Evolutionary conservation across 2,329 filamentous ascomycete genomes (phyloP).

Genomic region (Fusarium denticulatum): DNA sequence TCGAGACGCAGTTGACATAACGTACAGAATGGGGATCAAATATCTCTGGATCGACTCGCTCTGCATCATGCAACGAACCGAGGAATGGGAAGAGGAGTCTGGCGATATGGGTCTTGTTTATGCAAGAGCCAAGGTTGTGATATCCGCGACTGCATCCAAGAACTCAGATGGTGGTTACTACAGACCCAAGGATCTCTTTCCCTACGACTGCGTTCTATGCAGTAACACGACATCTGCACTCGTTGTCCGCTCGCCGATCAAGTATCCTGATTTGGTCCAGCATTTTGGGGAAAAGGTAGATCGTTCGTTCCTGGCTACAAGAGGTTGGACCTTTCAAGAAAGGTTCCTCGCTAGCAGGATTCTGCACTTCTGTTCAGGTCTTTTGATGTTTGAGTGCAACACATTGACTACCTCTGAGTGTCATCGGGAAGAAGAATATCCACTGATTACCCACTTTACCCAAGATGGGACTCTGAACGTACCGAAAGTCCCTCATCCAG

Average conservation of each 20-base stretch:
- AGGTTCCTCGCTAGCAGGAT: background rate
- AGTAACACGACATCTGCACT: background rate
- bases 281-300: accelerated
- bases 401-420: background rate
- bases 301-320: background rate
- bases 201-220: background rate
- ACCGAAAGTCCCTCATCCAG: accelerated
- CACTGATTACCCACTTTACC: accelerated
- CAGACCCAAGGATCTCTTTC: background rate
- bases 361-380: background rate
- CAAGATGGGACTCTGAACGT: accelerated
- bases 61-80: background rate
- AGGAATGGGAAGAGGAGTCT: background rate
- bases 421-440: background rate
- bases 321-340: background rate
- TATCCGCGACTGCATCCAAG: background rate
- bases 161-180: background rate
- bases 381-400: background rate
- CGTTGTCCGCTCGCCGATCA: accelerated
- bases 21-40: accelerated
- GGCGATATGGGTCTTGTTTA: background rate
- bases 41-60: background rate
- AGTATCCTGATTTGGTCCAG: background rate
- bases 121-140: background rate
- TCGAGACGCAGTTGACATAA: background rate